These are phyloP conservation scores for Leccinum disarticulatum DNA, from an alignment of 768 basidiomycete species.

Conservation along the genomic window DNA sequence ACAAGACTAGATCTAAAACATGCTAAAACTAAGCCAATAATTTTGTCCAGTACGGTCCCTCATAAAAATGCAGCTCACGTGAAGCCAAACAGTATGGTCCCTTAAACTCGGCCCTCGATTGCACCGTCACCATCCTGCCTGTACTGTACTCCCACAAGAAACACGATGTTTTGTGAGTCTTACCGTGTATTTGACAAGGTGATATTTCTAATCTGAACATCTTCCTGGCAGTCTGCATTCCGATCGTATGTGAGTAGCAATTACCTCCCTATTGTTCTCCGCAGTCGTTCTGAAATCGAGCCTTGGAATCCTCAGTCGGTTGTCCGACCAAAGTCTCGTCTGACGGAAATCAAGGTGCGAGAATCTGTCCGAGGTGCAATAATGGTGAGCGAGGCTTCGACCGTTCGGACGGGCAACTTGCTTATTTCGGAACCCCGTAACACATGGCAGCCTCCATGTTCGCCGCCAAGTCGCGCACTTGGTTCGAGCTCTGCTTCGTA, in stretches of 20 bases:
- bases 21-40: too few relatives aligned
- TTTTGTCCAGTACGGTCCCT: too few relatives aligned
- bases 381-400: conserved; percentile 52
- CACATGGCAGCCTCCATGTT: conserved; percentile 51
- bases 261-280: conserved; percentile 1
- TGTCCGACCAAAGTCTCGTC: conserved; percentile 61
- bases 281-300: conserved; percentile 11
- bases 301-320: conserved; percentile 48
- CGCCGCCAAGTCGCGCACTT: conserved; percentile 61
- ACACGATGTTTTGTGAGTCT: conserved; percentile 15
- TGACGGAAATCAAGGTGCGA: conserved; percentile 49
- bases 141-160: background rate
- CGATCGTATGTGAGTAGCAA: conserved; percentile 45
- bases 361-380: conserved; percentile 70
- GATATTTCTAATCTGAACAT: background rate
- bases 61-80: too few relatives aligned
- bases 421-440: background rate
- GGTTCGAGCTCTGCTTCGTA: conserved; percentile 78
- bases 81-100: too few relatives aligned
- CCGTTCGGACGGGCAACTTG: background rate
- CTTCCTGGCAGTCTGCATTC: conserved; percentile 45
- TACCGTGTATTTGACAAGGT: background rate
- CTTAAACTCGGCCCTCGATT: background rate
- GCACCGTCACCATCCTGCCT: background rate
- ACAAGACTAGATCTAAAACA: too few relatives aligned